Base-by-base conservation (phyloP, 176 grass and related monocot species). In the Otatea glauca region DNA sequence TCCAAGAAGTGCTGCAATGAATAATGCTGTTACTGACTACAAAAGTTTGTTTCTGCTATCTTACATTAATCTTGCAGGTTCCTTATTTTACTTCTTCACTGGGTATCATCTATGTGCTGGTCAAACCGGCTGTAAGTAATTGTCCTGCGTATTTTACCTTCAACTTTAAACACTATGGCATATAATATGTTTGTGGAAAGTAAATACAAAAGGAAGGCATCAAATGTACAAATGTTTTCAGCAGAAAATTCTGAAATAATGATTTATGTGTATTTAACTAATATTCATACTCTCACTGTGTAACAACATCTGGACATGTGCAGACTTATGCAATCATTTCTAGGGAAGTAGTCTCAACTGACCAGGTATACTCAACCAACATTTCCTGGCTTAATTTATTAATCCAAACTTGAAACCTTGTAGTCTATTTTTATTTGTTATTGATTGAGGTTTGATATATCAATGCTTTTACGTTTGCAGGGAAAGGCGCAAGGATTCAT, bases 21-120 rank as follows among this genome's bases (percentile, higher is more conserved):
- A 5, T 80, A 0, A 23, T 60, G 23, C 7, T 48, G 51, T 68
- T 54, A 60, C 11, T 84, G 74, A 32, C 21, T 51, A 9, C n/a
- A 83, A 42, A 75, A 44, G 2, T 66, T 79, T 67, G 3, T 56
- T 65, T 45, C 6, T 45, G 37, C 73, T 68, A 43, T 29, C 25
- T 77, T 17, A 18, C 23, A 48, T 88, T 66, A 29, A 74, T 82
- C 12, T 14, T 88, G 24, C 88, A 97, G 95, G 92, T 91, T 88
- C 92, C 92, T 4, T 97, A 97, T 84, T 68, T 94, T 44, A 89
- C 81, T 87, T 94, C 95, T 79, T 94, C 92, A 78, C 83, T 97
- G 79, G 90, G 95, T 68, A 61, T 97, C 81, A 90, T 97, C 65
- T 94, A 91, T 86, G 81, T 74, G 39, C 79, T 97, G 44, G 94